Evolutionary conservation across 2,329 filamentous ascomycete species (phyloP), one percentile per base, ranked within the genome.

Genomic region (Ceratocystis variospora): DNA sequence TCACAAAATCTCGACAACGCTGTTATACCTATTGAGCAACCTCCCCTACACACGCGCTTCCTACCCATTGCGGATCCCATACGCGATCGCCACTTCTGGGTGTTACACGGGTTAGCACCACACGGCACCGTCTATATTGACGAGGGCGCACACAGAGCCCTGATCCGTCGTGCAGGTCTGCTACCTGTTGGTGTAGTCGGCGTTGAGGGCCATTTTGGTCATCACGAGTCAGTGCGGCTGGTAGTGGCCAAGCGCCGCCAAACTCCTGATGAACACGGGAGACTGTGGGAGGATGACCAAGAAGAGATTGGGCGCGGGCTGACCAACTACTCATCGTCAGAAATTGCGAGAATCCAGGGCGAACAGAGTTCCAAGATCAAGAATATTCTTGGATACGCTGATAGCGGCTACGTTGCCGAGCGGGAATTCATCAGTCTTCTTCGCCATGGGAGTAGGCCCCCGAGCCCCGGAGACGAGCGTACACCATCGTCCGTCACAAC

Each of bases 81-180:
- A 68, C 86, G 90, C 66, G 94, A 96, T 74, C 87, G 93, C 69
- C 91, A 94, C 73, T 97, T 99, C 80, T 99, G 94, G 94, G 86
- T 99, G 62, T 81, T 97, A 0, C 90, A 99, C 76, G 94, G 93
- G 8, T 84, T 96, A 10, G 86, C 87, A 28, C 90, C 94, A 0
- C 92, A 96, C 72, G 94, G 94, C 15, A 96, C 88, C 1, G 74
- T 99, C 31, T 97, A 90, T 77, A 95, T 99, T 71, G 94, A 99
- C 77, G 79, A 84, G n/a, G 94, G 94, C 53, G 93, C 93, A 2
- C 86, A 91, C 76, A 79, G 81, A 44, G 94, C 93, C 0, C 81
- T 97, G 2, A 78, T 85, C 17, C 85, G 87, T 73, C 96, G 96
- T 77, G 91, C 92, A 0, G 90, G 91, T 2, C 83, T 99, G 1